Percentiles rank a stretch among this genome's conserved stretches.
phyloP scores from a whole-genome alignment of 768 basidiomycete species.

The Cystofilobasidium macerans region DNA sequence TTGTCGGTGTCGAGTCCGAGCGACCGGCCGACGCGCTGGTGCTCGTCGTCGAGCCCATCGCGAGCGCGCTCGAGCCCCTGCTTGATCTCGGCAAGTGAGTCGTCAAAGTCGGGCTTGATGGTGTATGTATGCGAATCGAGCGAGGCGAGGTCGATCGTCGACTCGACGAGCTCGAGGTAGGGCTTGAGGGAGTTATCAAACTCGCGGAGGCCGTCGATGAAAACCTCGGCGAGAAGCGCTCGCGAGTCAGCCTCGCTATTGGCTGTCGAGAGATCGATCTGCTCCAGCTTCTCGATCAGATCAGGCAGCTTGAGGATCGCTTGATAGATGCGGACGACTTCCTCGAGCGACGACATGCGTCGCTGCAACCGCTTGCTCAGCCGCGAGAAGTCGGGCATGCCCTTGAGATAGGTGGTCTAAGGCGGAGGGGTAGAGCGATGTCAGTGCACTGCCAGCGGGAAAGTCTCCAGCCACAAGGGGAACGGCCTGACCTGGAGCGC shows the following conservation, averaged over 20 bases:
- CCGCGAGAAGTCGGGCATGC: conserved; percentile 88
- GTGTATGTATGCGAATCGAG: conserved; percentile 66
- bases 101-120: conserved; percentile 85
- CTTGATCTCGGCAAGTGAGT: conserved; percentile 56
- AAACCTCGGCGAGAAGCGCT: conserved; percentile 56
- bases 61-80: conserved; percentile 57
- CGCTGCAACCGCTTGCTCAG: conserved; percentile 85
- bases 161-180: conserved; percentile 87
- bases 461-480: neutral
- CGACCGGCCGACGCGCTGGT: conserved; percentile 55
- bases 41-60: conserved; percentile 73
- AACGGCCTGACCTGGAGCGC: conserved; percentile 54
- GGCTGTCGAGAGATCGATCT: conserved; percentile 37
- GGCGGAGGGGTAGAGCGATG: neutral
- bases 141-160: conserved; percentile 81
- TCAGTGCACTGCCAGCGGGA: neutral
- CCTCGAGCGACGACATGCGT: conserved; percentile 70
- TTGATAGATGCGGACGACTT: conserved; percentile 92
- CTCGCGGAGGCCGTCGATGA: conserved; percentile 54
- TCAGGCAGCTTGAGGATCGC: conserved; percentile 73
- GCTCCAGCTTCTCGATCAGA: conserved; percentile 55
- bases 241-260: conserved; percentile 41
- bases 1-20: conserved; percentile 77
- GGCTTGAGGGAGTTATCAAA: conserved; percentile 23
- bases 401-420: conserved; percentile 74